phyloP scores from a whole-genome alignment of 2,329 filamentous ascomycete species.

The Tolypocladium pustulatum region DNA sequence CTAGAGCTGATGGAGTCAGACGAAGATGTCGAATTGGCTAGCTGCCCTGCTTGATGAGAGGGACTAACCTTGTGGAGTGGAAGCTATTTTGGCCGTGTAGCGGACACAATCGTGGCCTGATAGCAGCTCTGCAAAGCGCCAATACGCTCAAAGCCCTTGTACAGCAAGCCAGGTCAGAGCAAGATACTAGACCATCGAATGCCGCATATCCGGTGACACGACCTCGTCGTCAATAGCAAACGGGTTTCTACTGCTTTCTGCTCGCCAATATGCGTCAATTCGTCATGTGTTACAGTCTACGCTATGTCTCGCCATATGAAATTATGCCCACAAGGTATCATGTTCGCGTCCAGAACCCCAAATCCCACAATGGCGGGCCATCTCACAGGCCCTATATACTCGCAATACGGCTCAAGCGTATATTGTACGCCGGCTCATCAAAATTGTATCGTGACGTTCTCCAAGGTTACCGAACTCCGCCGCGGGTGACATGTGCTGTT shows the following conservation, averaged over 20 bases:
- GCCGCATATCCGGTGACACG: not conserved
- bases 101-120: not conserved
- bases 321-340: slow-evolving; percentile 10
- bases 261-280: not conserved
- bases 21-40: not conserved
- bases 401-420: not conserved
- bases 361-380: not conserved
- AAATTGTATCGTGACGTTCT: not conserved
- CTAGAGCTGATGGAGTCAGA: not conserved
- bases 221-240: too few species aligned
- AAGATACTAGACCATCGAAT: not conserved
- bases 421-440: not conserved
- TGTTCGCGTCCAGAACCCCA: slow-evolving; percentile 8
- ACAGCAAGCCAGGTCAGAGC: not conserved
- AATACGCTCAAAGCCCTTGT: not conserved
- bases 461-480: not conserved
- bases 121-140: not conserved
- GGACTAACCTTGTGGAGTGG: not conserved
- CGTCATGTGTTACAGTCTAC: not conserved
- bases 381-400: not conserved
- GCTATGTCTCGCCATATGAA: not conserved
- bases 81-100: not conserved
- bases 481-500: not conserved
- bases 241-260: not conserved
- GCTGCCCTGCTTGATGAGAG: not conserved